Evolutionary conservation across 345 rosid species (phyloP), one percentile per base, ranked within the genome.

Genomic region (Passiflora organensis): DNA sequence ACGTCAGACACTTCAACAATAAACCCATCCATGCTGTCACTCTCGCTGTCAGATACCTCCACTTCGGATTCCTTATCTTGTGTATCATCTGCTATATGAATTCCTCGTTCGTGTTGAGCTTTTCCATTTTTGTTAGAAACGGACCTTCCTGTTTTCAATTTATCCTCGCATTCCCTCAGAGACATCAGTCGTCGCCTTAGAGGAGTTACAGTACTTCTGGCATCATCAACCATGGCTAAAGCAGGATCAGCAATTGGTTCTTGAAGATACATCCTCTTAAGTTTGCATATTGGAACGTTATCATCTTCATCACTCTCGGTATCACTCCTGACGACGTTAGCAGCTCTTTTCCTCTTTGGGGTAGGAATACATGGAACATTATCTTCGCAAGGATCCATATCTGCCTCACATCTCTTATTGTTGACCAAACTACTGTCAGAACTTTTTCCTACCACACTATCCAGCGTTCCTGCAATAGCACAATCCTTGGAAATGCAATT

Each of bases 301-400:
- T 80, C 77, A 41, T 80, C 78, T 22, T 76, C 78, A 14, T 76
- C 82, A 58, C 75, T 65, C 64, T 86, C 94, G 1, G 77, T 58
- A 58, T 84, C 90, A 55, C 85, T 86, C 17, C 70, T 64, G 22
- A 90, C 69, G 60, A 84, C 44, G 16, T 71, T 75, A 13, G 57
- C 66, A 65, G 71, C 80, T 47, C 71, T 77, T 67, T 71, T 90
- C 75, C 82, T 82, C 58, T 81, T 86, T 11, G 68, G 65, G 53
- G 78, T 53, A 18, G 53, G 10, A 42, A 39, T 12, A 59, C 9
- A 28, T 28, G 34, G 34, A 28, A 3, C 8, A 28, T 28, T 28
- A 2, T 28, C 34, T 3, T 28, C 34, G 34, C 34, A 28, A 28
- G 34, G 5, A 28, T 28, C 34, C 8, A 28, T 2, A 28, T 28